Conservation (phyloP, 805 yeast species). For the Pichia paraexigua region DNA sequence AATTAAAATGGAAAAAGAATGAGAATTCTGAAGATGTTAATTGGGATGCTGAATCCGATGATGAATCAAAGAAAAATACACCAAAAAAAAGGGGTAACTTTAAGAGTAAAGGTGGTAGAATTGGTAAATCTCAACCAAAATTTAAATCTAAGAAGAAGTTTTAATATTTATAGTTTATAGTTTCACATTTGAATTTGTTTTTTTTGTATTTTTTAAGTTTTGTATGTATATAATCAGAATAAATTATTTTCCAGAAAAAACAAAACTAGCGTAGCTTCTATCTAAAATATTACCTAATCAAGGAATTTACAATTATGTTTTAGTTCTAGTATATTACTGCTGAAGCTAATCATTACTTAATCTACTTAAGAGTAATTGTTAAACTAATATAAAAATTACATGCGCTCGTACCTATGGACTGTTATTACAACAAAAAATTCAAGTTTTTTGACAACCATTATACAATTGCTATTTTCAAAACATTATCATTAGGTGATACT, state of each 20-base stretch:
- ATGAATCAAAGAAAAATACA: slow-evolving; percentile 3
- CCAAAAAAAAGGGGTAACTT: slow-evolving; percentile 6
- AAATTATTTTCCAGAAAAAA: neutral
- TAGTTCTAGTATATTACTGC: too few relatives aligned
- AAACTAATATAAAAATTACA: too few relatives aligned
- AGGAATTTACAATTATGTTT: too few relatives aligned
- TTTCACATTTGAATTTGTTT: neutral
- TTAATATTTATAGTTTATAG: slow-evolving; percentile 19
- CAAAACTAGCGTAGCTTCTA: neutral
- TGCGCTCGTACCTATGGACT: too few relatives aligned
- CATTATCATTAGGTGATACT: too few relatives aligned
- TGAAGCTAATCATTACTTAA: too few relatives aligned
- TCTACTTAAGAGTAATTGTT: too few relatives aligned
- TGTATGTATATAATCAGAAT: neutral
- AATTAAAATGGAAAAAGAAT: slow-evolving; percentile 69
- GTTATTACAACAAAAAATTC: too few relatives aligned
- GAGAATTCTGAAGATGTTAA: slow-evolving; percentile 35
- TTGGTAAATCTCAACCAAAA: slow-evolving; percentile 34
- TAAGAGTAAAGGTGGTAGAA: slow-evolving; percentile 16
- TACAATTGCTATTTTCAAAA: too few relatives aligned
- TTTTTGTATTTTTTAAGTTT: neutral
- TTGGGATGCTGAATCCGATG: slow-evolving; percentile 32
- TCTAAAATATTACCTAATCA: neutral
- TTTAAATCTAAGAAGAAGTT: slow-evolving; percentile 56
- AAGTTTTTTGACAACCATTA: too few relatives aligned